Percentiles rank a stretch among this genome's conserved stretches.
Conservation (phyloP, 257 asterid species). For the Hygrophila difformis region DNA sequence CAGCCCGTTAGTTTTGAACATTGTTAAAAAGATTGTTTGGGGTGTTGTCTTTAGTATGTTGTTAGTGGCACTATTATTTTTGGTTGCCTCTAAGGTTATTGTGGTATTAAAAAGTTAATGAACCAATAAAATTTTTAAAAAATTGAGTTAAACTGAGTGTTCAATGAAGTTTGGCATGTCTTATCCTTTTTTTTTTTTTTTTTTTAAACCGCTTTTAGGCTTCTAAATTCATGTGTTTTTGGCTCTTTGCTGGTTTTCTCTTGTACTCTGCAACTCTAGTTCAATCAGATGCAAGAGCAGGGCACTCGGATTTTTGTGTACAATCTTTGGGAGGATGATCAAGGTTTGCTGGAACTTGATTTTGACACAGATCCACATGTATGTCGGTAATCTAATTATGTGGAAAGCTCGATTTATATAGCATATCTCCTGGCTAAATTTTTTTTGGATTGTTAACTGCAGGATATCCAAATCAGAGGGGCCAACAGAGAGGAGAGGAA, state of each 20-base stretch:
- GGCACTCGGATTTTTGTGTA: constrained; percentile 82
- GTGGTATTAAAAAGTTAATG: too few relatives aligned
- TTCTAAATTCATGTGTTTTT: too few relatives aligned
- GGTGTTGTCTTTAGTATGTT: too few relatives aligned
- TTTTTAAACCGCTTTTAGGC: too few relatives aligned
- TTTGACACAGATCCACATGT: constrained; percentile 79
- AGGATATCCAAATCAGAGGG: constrained; percentile 97
- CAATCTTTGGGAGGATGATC: constrained; percentile 97
- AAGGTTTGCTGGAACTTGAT: constrained; percentile 80
- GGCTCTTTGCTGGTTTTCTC: constrained; percentile 5
- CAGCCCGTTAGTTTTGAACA: too few relatives aligned
- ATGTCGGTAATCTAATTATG: constrained; percentile 15
- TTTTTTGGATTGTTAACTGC: constrained; percentile 14
- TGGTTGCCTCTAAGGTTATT: too few relatives aligned
- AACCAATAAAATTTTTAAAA: too few relatives aligned
- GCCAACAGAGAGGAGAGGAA: constrained; percentile 87
- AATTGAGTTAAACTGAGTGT: too few relatives aligned
- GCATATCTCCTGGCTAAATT: neutral
- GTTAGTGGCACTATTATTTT: too few relatives aligned
- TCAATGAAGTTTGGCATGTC: too few relatives aligned
- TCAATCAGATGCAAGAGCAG: constrained; percentile 59
- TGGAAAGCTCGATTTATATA: constrained; percentile 14
- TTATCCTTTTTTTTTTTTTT: too few relatives aligned
- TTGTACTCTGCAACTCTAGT: constrained; percentile 31
- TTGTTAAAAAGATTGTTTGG: too few relatives aligned